These are phyloP conservation scores for Kwoniella newhampshirensis DNA, from an alignment of 768 basidiomycete species.

Conservation along the genomic window DNA sequence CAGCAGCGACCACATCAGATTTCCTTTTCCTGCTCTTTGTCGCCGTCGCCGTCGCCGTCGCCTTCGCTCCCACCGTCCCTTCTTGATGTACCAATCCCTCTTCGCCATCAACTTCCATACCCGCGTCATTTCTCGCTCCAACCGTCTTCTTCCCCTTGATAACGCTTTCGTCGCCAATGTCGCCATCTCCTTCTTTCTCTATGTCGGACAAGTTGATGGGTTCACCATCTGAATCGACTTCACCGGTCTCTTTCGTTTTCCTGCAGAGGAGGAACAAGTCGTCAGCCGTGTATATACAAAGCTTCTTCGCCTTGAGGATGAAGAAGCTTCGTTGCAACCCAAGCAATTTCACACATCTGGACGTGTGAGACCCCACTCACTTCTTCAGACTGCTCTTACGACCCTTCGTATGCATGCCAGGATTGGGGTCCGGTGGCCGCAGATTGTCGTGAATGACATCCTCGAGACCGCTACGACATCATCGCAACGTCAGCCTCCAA, in stretches of 20 bases:
- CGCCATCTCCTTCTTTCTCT: slow-evolving; percentile 49
- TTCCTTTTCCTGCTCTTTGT: slow-evolving; percentile 12
- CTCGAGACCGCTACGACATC: slow-evolving; percentile 56
- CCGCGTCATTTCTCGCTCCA: slow-evolving; percentile 18
- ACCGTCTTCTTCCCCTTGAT: slow-evolving; percentile 15
- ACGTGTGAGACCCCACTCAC: slow-evolving; percentile 7
- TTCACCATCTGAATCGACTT: slow-evolving; percentile 44
- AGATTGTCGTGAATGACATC: slow-evolving; percentile 62
- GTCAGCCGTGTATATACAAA: background rate
- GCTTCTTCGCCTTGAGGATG: background rate
- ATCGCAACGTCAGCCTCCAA: background rate
- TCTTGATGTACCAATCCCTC: background rate
- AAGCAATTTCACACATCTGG: background rate
- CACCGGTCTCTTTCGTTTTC: slow-evolving; percentile 44
- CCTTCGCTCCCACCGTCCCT: slow-evolving; percentile 3
- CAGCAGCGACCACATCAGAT: slow-evolving; percentile 1
- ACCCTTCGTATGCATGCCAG: slow-evolving; percentile 57
- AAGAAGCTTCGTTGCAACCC: too few species aligned
- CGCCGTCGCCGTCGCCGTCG: background rate
- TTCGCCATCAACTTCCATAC: slow-evolving; percentile 20
- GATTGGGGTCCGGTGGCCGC: slow-evolving; percentile 56
- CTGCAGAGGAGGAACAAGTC: slow-evolving; percentile 2
- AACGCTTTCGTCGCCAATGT: slow-evolving; percentile 37
- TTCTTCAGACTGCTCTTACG: slow-evolving; percentile 56
- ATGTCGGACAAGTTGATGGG: slow-evolving; percentile 37